Conservation (phyloP, 2,329 filamentous ascomycete genomes). For the Scopulariopsis brevicaulis region DNA sequence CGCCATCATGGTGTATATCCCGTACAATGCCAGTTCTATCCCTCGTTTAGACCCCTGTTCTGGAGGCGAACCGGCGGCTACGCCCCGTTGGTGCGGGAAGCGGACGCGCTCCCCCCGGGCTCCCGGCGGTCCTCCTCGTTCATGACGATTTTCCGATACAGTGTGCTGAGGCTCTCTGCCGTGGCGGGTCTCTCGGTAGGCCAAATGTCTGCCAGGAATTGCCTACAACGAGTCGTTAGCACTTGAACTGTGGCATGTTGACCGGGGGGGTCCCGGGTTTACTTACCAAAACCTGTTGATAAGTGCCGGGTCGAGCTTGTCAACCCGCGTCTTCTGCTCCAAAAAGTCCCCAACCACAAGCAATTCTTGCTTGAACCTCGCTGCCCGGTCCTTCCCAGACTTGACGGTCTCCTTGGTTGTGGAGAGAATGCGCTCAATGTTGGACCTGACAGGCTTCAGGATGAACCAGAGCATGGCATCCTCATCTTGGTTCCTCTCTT, state of each 20-base stretch:
- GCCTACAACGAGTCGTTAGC: conserved; percentile 15
- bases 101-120: conserved; percentile 8
- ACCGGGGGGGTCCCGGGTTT: neutral
- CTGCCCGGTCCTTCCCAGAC: conserved; percentile 49
- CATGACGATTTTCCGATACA: conserved; percentile 27
- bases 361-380: conserved; percentile 48
- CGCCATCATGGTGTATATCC: neutral
- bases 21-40: neutral
- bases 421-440: conserved; percentile 45
- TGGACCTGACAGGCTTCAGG: conserved; percentile 47
- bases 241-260: neutral
- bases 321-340: conserved; percentile 30
- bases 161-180: conserved; percentile 26
- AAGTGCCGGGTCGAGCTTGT: conserved; percentile 25
- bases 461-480: conserved; percentile 36
- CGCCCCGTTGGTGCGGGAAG: conserved; percentile 2
- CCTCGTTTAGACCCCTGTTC: neutral
- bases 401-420: conserved; percentile 53
- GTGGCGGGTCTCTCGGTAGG: conserved; percentile 32
- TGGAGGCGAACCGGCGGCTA: neutral
- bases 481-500: conserved; percentile 32
- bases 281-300: conserved; percentile 40
- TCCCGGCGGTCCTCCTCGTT: conserved; percentile 15
- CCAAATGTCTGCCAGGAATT: conserved; percentile 32
- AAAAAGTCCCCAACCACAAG: conserved; percentile 53